These are phyloP conservation scores for Afroboletus lepidellus DNA, from an alignment of 1,284 basidiomycete genomes.

Conservation along the genomic window DNA sequence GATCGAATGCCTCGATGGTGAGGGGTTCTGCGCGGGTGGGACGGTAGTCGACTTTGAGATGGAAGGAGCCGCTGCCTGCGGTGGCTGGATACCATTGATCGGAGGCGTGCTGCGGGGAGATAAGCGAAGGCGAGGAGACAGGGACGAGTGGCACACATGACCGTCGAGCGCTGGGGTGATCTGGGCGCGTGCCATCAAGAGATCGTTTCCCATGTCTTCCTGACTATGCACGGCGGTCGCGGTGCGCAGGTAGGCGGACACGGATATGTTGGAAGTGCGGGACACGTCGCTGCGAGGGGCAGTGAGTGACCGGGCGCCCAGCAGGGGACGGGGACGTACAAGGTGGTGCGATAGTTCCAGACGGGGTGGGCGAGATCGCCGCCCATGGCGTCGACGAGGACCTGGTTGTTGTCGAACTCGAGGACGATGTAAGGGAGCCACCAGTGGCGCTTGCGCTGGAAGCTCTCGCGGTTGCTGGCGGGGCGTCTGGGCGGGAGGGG, in stretches of 20 bases:
- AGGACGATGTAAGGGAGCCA: constrained; percentile 97
- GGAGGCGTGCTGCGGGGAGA: constrained; percentile 54
- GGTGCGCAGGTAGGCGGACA: constrained; percentile 85
- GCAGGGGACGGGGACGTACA: constrained; percentile 53
- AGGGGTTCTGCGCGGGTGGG: constrained; percentile 79
- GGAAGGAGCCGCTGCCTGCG: constrained; percentile 88
- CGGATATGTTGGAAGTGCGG: constrained; percentile 85
- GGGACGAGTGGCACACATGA: constrained; percentile 45
- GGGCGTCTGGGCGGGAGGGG: constrained; percentile 52
- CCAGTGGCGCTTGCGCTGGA: constrained; percentile 90
- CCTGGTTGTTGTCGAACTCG: constrained; percentile 99
- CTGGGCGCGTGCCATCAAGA: constrained; percentile 90
- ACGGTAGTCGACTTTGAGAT: constrained; percentile 94
- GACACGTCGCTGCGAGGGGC: constrained; percentile 70
- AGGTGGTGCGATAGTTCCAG: constrained; percentile 97
- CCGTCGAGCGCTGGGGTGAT: constrained; percentile 86
- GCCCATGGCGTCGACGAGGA: constrained; percentile 92
- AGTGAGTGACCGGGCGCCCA: constrained; percentile 7
- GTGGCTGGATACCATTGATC: constrained; percentile 89
- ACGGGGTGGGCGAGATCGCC: constrained; percentile 83
- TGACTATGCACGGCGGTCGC: constrained; percentile 47
- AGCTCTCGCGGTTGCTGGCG: constrained; percentile 76
- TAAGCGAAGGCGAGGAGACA: neutral
- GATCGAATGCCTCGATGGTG: constrained; percentile 94
- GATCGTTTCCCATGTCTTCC: constrained; percentile 77